Evolutionary conservation across 495 filamentous ascomycete genomes (phyloP), one percentile per base, ranked within the genome.

Genomic region (Astrocystis sublimbata): DNA sequence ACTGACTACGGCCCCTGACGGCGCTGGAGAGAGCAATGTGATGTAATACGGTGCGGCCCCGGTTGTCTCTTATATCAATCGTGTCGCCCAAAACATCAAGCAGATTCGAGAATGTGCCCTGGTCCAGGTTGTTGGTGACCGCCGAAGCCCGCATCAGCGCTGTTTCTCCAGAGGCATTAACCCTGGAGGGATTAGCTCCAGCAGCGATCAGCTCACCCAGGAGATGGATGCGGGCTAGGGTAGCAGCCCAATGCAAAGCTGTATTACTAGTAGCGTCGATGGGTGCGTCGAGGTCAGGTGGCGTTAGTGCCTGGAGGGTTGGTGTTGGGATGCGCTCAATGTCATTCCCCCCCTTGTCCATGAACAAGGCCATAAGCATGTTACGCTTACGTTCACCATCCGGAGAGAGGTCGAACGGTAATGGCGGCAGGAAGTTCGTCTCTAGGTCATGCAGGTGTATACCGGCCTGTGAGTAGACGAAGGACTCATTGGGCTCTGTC

Each of bases 181-280:
- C 86, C 26, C 96, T 87, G 64, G 83, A 90, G 31, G 97, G 93
- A 68, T 84, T 93, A 0, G 92, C 92, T 4, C 94, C 94, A 45
- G 86, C 88, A 6, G 84, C 79, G 63, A 98, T 89, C 0, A 98
- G 81, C 2, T 91, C 86, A 56, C 89, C 83, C 38, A 97, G 74
- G 6, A 97, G 80, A 9, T 89, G 83, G 70, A 93, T 85, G 21
- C 91, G 88, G n/a, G 90, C 91, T 47, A 98, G 81, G 40, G 93
- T 96, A 9, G 94, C 92, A n/a, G 93, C 94, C 94, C 94, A 98
- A 68, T 97, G 93, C 31, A 98, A 79, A 23, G 94, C 91, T 57
- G 90, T 97, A 71, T 96, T 92, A 23, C 87, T 86, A 56, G 89
- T 90, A 5, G 85, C 78, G 68, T 98, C 94, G 58, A 98, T 87